Evolutionary conservation across 345 rosid genomes (phyloP).

Genomic region (Citrus trifoliata): DNA sequence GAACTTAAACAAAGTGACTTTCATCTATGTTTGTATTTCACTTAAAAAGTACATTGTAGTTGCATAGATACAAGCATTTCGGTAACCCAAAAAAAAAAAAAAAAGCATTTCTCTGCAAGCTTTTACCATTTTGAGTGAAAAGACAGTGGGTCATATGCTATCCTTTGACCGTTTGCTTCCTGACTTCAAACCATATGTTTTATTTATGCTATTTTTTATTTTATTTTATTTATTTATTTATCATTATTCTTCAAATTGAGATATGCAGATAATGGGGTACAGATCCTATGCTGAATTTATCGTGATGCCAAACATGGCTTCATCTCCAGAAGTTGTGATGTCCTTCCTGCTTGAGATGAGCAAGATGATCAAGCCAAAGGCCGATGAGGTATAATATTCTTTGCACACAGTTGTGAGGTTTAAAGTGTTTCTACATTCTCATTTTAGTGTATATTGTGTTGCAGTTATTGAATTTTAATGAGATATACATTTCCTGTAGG

Average conservation of each 20-base stretch:
- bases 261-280: constrained; percentile 65
- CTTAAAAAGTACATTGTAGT: neutral
- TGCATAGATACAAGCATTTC: neutral
- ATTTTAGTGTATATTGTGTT: constrained; percentile 10
- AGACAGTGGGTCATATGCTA: neutral
- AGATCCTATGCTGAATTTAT: constrained; percentile 74
- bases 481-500: constrained; percentile 41
- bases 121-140: neutral
- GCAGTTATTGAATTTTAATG: constrained; percentile 11
- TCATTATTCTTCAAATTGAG: neutral
- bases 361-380: constrained; percentile 64
- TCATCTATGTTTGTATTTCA: neutral
- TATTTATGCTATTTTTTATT: neutral
- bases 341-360: constrained; percentile 86
- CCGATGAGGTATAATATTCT: constrained; percentile 59
- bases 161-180: neutral
- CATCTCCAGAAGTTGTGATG: constrained; percentile 70
- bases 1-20: neutral
- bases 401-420: constrained; percentile 1
- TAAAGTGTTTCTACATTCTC: neutral
- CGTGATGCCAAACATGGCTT: constrained; percentile 71
- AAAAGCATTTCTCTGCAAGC: neutral
- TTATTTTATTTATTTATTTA: neutral
- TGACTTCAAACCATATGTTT: neutral
- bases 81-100: neutral